Percentiles rank a stretch among this genome's conserved stretches.
These are phyloP conservation scores for Plasmodium vivax DNA, from an alignment of 169 alveolate species.

Conservation along the genomic window DNA sequence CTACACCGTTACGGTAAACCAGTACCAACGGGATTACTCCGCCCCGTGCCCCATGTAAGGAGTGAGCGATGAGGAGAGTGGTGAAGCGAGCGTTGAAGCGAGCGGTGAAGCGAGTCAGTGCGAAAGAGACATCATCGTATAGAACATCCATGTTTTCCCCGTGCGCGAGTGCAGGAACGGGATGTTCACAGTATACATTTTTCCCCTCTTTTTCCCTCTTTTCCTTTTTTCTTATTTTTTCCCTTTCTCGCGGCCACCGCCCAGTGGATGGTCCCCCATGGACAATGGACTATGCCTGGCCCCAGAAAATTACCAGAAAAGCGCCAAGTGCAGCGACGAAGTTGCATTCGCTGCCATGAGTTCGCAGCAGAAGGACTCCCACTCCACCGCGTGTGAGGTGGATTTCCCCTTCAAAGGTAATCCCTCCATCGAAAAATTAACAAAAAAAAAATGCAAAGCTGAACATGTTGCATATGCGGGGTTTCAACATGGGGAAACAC, in stretches of 20 bases:
- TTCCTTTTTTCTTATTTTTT: too few relatives aligned
- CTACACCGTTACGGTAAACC: constrained; percentile 14
- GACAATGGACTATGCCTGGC: constrained; percentile 32
- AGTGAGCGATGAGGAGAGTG: background rate
- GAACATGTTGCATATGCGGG: background rate
- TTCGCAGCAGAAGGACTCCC: constrained; percentile 39
- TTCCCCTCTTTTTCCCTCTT: background rate
- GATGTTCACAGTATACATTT: background rate
- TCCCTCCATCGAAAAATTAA: background rate
- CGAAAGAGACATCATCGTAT: background rate
- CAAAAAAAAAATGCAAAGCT: background rate
- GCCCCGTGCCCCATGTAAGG: constrained; percentile 58
- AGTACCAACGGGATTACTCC: constrained; percentile 33
- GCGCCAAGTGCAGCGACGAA: constrained; percentile 43
- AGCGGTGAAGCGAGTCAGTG: background rate
- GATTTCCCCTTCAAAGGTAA: constrained; percentile 73
- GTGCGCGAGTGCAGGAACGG: background rate
- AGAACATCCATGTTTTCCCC: background rate
- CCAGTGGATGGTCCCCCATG: constrained; percentile 63
- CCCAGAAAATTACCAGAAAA: constrained; percentile 51
- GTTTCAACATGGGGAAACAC: background rate
- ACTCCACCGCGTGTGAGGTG: constrained; percentile 43
- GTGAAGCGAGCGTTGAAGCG: background rate
- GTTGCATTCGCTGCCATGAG: constrained; percentile 29
- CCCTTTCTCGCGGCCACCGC: background rate